Evolutionary conservation across 495 filamentous ascomycete genomes (phyloP).

Genomic region (Penicillium coffeae): DNA sequence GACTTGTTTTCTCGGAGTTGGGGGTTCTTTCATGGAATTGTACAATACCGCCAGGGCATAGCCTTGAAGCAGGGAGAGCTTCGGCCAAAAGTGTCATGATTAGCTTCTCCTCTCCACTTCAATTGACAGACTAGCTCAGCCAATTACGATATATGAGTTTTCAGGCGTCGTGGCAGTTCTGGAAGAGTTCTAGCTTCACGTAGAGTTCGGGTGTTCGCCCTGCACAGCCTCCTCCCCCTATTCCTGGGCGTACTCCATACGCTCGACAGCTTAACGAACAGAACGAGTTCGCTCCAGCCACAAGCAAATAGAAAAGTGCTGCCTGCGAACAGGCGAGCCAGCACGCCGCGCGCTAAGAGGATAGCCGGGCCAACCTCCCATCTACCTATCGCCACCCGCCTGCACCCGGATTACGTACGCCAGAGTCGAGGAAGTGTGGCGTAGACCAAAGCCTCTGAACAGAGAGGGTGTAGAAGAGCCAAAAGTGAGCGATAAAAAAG

Average conservation of each 20-base stretch:
- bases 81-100: constrained; percentile 8
- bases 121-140: not conserved
- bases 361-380: not conserved
- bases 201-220: too few species aligned
- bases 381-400: constrained; percentile 10
- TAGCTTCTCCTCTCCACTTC: not conserved
- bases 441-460: not conserved
- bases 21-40: constrained; percentile 6
- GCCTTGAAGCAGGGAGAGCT: constrained; percentile 1
- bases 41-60: constrained; percentile 1
- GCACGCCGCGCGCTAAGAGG: not conserved
- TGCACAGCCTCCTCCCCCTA: too few species aligned
- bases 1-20: constrained; percentile 31
- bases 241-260: too few species aligned
- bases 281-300: too few species aligned
- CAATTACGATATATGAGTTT: not conserved
- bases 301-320: not conserved
- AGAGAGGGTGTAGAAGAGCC: not conserved
- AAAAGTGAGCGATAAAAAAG: not conserved
- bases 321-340: not conserved
- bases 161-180: not conserved
- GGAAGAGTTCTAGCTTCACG: too few species aligned
- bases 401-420: constrained; percentile 15
- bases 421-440: not conserved
- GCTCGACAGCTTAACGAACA: too few species aligned